These are phyloP conservation scores for Nepenthes mirabilis DNA, from an alignment of 148 eudicot genomes.

Conservation along the genomic window DNA sequence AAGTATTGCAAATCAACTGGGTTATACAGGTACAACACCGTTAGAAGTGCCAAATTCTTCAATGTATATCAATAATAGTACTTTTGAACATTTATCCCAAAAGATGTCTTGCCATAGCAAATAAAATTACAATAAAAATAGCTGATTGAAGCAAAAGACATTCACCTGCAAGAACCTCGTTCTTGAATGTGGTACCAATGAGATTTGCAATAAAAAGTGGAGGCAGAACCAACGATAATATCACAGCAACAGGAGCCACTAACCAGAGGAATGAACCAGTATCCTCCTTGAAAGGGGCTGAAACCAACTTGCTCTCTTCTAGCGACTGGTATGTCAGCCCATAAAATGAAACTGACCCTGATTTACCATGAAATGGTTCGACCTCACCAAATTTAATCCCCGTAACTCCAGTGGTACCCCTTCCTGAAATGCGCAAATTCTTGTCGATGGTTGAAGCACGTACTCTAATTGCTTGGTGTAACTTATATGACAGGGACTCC, in stretches of 20 bases:
- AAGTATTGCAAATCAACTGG: no score
- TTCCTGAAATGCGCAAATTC: conserved; percentile 2
- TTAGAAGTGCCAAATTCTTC: no score
- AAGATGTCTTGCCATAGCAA: no score
- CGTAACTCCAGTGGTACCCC: conserved; percentile 5
- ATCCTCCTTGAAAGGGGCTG: conserved; percentile 44
- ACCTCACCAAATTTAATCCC: conserved; percentile 14
- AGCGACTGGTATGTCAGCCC: conserved; percentile 58
- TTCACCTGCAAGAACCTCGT: conserved; percentile 48
- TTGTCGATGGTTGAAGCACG: conserved; percentile 2
- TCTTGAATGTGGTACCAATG: conserved; percentile 28
- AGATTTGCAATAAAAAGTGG: conserved; percentile 34
- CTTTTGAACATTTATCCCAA: no score
- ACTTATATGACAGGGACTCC: conserved; percentile 3
- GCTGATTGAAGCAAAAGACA: neutral
- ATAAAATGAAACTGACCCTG: conserved; percentile 68
- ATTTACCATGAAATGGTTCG: conserved; percentile 66
- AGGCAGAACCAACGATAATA: conserved; percentile 57
- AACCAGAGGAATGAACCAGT: conserved; percentile 64
- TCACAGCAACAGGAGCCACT: conserved; percentile 55
- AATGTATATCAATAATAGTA: no score
- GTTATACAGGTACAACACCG: no score
- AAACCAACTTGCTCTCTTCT: conserved; percentile 44
- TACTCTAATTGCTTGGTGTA: neutral
- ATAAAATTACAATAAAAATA: no score